These are phyloP conservation scores for Mimosa pudica DNA, from an alignment of 306 rosid genomes.

Conservation along the genomic window DNA sequence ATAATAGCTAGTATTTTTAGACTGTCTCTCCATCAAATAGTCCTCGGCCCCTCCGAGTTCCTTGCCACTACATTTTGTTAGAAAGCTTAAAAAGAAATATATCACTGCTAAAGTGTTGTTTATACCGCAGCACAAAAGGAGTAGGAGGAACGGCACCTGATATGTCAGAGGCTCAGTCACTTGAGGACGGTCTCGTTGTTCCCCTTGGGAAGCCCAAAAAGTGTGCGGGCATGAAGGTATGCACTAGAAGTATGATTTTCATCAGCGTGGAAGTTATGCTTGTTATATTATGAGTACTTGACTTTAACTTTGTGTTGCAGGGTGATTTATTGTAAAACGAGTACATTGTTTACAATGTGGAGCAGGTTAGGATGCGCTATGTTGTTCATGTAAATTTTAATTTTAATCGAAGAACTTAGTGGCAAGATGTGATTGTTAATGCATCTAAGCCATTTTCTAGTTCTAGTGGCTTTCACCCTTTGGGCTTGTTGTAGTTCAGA, in stretches of 20 bases:
- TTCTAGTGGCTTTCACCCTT: background rate
- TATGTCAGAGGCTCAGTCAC: conserved; percentile 57
- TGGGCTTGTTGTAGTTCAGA: conserved; percentile 10
- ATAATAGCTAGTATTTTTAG: conserved; percentile 9
- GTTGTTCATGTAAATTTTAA: conserved; percentile 75
- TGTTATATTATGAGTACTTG: conserved; percentile 3
- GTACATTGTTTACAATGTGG: conserved; percentile 85
- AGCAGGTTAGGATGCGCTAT: conserved; percentile 89
- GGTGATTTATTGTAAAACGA: conserved; percentile 75
- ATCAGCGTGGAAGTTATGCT: background rate
- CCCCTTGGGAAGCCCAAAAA: conserved; percentile 71
- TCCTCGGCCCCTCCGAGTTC: background rate
- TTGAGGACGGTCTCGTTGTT: conserved; percentile 71
- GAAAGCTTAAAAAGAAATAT: background rate
- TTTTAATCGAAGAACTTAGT: conserved; percentile 42
- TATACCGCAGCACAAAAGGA: conserved; percentile 77
- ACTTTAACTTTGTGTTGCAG: conserved; percentile 47
- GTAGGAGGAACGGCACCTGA: conserved; percentile 82
- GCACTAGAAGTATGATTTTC: conserved; percentile 1
- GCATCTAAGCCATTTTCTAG: conserved; percentile 24
- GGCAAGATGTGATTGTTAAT: conserved; percentile 4
- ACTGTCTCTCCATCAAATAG: background rate
- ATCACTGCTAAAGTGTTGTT: conserved; percentile 22
- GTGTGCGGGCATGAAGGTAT: conserved; percentile 44
- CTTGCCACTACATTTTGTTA: background rate